Percentiles rank a stretch among this genome's conserved stretches.
Conservation (phyloP, 192 early-diverging fungal species). For the Phlyctochytrium arcticum region DNA sequence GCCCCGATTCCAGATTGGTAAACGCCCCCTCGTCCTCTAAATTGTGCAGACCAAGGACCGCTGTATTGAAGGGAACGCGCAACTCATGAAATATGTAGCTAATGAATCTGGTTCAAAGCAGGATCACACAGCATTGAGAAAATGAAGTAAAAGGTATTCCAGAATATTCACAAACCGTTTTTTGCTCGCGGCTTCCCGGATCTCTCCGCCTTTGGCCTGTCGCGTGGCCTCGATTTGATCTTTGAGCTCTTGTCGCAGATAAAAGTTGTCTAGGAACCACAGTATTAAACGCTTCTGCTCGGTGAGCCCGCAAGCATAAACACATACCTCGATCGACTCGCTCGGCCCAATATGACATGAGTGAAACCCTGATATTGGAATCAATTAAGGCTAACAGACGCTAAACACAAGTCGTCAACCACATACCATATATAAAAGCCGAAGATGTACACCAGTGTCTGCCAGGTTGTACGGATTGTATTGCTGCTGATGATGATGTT, state of each 20-base stretch:
- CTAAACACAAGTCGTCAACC: no score
- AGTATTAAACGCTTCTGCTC: no score
- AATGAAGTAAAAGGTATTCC: no score
- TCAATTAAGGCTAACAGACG: no score
- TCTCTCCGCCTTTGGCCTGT: conserved; percentile 1
- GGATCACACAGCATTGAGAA: no score
- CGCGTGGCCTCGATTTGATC: conserved; percentile 7
- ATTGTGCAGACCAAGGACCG: conserved; percentile 17
- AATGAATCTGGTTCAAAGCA: no score
- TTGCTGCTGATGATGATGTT: neutral
- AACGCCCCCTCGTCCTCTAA: conserved; percentile 9
- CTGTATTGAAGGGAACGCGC: conserved; percentile 16
- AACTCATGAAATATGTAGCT: no score
- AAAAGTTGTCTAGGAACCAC: conserved; percentile 1
- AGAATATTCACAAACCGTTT: conserved; percentile 9
- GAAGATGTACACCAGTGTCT: neutral
- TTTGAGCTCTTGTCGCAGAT: conserved; percentile 4
- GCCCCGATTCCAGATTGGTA: neutral
- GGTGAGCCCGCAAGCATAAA: neutral
- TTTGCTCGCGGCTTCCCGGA: conserved; percentile 16
- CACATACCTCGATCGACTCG: conserved; percentile 1
- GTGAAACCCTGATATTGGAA: neutral
- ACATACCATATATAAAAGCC: conserved; percentile 16
- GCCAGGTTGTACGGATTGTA: neutral
- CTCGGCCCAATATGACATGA: conserved; percentile 22